Conservation (phyloP, 176 grass and related monocot species). For the Oryza meyeriana region DNA sequence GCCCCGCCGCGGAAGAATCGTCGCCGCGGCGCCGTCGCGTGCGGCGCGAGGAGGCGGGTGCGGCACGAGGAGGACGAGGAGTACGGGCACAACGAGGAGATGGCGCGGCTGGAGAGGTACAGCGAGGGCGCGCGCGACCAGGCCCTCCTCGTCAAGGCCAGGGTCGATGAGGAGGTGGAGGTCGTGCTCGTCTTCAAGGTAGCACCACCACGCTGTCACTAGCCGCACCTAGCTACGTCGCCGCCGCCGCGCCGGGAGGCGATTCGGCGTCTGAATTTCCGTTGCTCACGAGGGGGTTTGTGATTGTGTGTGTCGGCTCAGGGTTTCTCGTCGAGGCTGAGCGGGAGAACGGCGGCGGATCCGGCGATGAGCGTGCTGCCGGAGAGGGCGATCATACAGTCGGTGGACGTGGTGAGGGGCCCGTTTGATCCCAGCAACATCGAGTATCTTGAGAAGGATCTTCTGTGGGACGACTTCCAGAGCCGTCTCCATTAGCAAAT, state of each 20-base stretch:
- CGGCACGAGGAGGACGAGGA: conserved; percentile 41
- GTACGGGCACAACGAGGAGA: conserved; percentile 73
- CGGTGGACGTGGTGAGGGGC: conserved; percentile 65
- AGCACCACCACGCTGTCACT: not conserved
- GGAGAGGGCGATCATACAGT: conserved; percentile 63
- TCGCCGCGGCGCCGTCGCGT: not conserved
- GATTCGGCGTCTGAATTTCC: not conserved
- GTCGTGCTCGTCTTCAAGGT: conserved; percentile 82
- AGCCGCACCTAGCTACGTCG: too few relatives aligned
- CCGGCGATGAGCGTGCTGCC: conserved; percentile 70
- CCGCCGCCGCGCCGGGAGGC: too few relatives aligned
- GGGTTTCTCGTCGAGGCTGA: conserved; percentile 89
- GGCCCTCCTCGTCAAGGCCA: conserved; percentile 66
- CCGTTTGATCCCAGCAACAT: conserved; percentile 71
- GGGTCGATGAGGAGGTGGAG: conserved; percentile 55
- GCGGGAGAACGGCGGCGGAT: conserved; percentile 58
- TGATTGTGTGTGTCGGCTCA: not conserved
- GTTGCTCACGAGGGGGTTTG: not conserved
- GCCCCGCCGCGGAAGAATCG: not conserved
- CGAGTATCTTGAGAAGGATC: conserved; percentile 68
- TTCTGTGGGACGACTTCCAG: conserved; percentile 61
- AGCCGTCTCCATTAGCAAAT: conserved; percentile 39
- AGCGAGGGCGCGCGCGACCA: conserved; percentile 52
- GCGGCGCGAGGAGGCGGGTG: conserved; percentile 51
- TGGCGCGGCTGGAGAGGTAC: conserved; percentile 68